Conservation (phyloP, 495 filamentous ascomycete species). For the Tuber magnatum region DNA sequence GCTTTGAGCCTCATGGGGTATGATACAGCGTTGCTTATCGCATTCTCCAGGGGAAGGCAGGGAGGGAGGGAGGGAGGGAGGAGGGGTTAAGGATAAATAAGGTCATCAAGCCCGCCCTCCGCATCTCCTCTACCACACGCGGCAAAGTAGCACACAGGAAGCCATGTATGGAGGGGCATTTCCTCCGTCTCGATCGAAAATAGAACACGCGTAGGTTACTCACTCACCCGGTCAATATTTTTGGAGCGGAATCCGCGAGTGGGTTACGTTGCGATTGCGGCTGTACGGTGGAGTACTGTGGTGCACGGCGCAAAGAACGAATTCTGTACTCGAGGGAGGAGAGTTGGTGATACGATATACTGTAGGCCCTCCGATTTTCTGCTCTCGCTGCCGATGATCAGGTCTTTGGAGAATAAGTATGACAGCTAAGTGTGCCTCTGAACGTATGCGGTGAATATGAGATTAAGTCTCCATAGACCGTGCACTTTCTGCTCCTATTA, state of each 20-base stretch:
- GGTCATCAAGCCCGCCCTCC: neutral
- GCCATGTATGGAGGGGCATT: neutral
- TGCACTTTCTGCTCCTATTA: neutral
- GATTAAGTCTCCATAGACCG: neutral
- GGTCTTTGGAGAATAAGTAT: neutral
- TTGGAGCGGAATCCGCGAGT: neutral
- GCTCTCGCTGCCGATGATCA: neutral
- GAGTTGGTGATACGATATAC: neutral
- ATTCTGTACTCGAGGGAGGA: neutral
- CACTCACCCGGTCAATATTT: neutral
- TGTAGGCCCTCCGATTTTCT: neutral
- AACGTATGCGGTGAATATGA: neutral
- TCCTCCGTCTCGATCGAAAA: neutral
- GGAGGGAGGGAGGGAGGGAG: neutral
- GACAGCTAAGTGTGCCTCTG: neutral
- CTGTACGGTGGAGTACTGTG: neutral
- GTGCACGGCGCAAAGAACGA: neutral
- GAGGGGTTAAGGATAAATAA: neutral
- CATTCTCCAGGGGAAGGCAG: neutral
- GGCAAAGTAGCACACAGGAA: neutral
- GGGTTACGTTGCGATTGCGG: neutral
- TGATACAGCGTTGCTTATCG: neutral
- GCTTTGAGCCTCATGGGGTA: neutral
- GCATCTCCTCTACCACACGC: neutral
- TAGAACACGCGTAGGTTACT: neutral